Evolutionary conservation across 1,284 basidiomycete species (phyloP).

Genomic region (Caloboletus inedulis): DNA sequence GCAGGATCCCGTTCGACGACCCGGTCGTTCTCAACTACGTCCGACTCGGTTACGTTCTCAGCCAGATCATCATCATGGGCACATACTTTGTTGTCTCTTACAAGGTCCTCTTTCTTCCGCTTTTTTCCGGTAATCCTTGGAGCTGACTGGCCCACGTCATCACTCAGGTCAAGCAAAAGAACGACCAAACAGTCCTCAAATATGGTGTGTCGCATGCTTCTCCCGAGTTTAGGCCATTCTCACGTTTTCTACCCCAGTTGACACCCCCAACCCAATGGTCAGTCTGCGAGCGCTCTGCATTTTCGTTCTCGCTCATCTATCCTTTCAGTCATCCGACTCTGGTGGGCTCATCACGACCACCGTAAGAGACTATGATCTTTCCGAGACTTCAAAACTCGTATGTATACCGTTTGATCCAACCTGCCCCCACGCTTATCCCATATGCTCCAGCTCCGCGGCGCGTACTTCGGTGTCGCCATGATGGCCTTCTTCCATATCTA

Average conservation of each 20-base stretch:
- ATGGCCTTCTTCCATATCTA: constrained; percentile 89
- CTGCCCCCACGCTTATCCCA: neutral
- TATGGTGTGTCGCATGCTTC: constrained; percentile 58
- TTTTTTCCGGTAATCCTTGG: neutral
- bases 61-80: constrained; percentile 68
- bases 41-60: constrained; percentile 77
- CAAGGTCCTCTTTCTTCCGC: constrained; percentile 50
- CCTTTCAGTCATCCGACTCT: constrained; percentile 60
- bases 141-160: constrained; percentile 21
- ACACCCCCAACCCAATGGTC: constrained; percentile 60
- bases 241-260: constrained; percentile 42
- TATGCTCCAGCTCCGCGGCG: constrained; percentile 55
- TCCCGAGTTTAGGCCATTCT: neutral
- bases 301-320: constrained; percentile 4
- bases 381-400: constrained; percentile 84
- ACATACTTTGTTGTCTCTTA: constrained; percentile 75
- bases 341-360: constrained; percentile 90
- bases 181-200: constrained; percentile 94
- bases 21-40: constrained; percentile 81
- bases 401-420: constrained; percentile 29
- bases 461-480: constrained; percentile 81
- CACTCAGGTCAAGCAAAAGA: constrained; percentile 84
- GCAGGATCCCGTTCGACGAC: constrained; percentile 90
- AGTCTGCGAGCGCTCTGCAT: constrained; percentile 14
- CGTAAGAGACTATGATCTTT: constrained; percentile 89